Percentiles rank a stretch among this genome's conserved stretches.
These are phyloP conservation scores for Ophiostoma populinum DNA, from an alignment of 2,329 filamentous ascomycete species.

Conservation along the genomic window DNA sequence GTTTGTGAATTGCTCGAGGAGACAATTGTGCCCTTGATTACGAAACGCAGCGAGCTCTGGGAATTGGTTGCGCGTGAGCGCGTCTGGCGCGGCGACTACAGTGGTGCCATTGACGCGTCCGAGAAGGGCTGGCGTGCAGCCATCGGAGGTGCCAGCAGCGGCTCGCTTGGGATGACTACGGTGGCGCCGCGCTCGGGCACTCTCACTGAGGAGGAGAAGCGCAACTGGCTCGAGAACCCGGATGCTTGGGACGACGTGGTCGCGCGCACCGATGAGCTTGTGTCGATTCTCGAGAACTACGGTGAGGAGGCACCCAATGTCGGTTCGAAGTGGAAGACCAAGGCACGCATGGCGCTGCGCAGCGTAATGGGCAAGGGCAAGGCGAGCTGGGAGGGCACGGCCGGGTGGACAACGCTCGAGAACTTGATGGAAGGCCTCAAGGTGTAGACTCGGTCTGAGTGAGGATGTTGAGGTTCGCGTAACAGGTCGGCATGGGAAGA, in stretches of 20 bases:
- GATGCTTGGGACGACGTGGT: slow-evolving; percentile 57
- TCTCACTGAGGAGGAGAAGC: slow-evolving; percentile 18
- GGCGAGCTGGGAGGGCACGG: slow-evolving; percentile 64
- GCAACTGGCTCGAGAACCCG: slow-evolving; percentile 39
- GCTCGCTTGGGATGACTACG: slow-evolving; percentile 23
- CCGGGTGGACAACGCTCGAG: slow-evolving; percentile 47
- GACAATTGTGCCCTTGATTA: slow-evolving; percentile 67
- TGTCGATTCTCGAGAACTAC: slow-evolving; percentile 69
- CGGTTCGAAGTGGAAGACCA: slow-evolving; percentile 71
- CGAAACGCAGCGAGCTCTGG: slow-evolving; percentile 62
- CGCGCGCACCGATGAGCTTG: slow-evolving; percentile 61
- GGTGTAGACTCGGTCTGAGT: no score
- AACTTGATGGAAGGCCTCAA: slow-evolving; percentile 35
- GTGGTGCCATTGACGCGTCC: slow-evolving; percentile 60
- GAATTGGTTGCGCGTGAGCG: slow-evolving; percentile 52
- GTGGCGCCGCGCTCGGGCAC: slow-evolving; percentile 18
- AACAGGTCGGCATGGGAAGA: no score
- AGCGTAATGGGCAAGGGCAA: slow-evolving; percentile 70
- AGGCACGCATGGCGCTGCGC: slow-evolving; percentile 68
- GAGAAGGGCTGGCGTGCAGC: slow-evolving; percentile 82
- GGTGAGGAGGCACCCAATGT: slow-evolving; percentile 48
- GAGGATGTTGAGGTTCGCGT: no score
- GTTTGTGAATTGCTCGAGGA: slow-evolving; percentile 59
- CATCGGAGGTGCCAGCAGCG: slow-evolving; percentile 17
- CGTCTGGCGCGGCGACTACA: slow-evolving; percentile 53